Evolutionary conservation across 306 rosid genomes (phyloP), one percentile per base, ranked within the genome.

Genomic region (Boehmeria nivea): DNA sequence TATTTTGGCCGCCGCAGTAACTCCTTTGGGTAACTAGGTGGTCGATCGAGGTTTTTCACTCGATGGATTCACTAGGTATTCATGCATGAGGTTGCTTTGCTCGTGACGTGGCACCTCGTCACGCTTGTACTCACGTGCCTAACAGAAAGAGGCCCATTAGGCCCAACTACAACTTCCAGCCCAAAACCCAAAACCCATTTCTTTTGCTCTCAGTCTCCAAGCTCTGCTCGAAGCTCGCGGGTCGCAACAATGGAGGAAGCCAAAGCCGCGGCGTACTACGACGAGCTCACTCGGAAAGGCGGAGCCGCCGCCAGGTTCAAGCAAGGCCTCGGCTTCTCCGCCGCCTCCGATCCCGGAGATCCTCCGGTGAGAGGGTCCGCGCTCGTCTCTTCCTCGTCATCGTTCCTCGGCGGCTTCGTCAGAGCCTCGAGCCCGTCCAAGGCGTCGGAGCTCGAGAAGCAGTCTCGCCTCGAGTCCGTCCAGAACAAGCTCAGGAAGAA

Each of bases 221-320:
- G 14, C 45, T 40, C 51, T 16, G 18, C 31, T 19, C 43, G 68
- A 23, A 51, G 55, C 54, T 64, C 51, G 17, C 16, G 24, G 46
- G 9, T 3, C 15, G 18, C 40, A 52, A 19, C 18, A 64, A 90
- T 90, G 97, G 95, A 90, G 73, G 97, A 86, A 72, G 83, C 77
- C 38, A 86, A 84, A 42, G 97, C 97, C 0, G 94, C 97, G 40
- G 97, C 95, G 13, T 86, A 90, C 65, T 90, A 90, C 78, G 88
- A 90, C 21, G 91, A 90, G 56, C 70, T 87, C 26, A 76, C 87
- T 34, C 91, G 94, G 0, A 81, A 81, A 46, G 98, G 98, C 21
- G 79, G 76, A 50, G 94, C 94, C 36, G 95, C 98, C 31, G 94
- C 98, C 13, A 65, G 87, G 18, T 91, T 82, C 76, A 91, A 91